Evolutionary conservation across 2,329 filamentous ascomycete genomes (phyloP), one percentile per base, ranked within the genome.

Genomic region (Penicillium thymicola): DNA sequence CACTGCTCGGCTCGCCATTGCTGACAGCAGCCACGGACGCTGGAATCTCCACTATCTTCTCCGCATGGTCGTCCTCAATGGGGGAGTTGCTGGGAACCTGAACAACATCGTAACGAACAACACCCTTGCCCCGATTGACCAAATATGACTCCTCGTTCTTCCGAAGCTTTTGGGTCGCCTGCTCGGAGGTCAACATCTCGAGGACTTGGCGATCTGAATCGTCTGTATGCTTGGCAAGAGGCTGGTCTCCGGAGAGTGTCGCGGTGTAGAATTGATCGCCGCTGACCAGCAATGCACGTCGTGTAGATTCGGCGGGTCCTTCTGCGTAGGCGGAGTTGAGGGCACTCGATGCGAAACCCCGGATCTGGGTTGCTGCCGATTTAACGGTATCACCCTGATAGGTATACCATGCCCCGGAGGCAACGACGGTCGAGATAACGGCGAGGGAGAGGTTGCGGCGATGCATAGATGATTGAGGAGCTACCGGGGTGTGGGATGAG

Each of bases 51-150:
- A 99, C 91, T 68, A 97, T 97, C 82, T 96, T 96, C 78, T 99
- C 94, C 51, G 92, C 90, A 71, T 99, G 94, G 70, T 99, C 95
- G 70, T 99, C 94, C 77, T 99, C 94, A 57, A 99, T 99, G 0
- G 94, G 94, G 67, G 96, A 90, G 73, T 99, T 99, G 79, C 91
- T 96, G 10, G 93, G 90, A 59, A 97, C 83, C 75, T 99, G 94
- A 25, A 94, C 92, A 9, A 97, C 81, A 75, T 99, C 94, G 71
- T 99, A 99, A 64, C 94, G 86, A 61, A 96, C 87, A 38, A 99
- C 93, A 37, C 94, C 94, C 72, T 90, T 85, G 14, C 94, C 95
- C 51, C 94, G 82, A 58, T 91, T 91, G 40, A 99, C 90, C 10
- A 92, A 79, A 75, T 92, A 97, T 30, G 92, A 97, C 77, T 96